Evolutionary conservation across 2,329 filamentous ascomycete genomes (phyloP), one percentile per base, ranked within the genome.

Genomic region (Fusarium piperis): DNA sequence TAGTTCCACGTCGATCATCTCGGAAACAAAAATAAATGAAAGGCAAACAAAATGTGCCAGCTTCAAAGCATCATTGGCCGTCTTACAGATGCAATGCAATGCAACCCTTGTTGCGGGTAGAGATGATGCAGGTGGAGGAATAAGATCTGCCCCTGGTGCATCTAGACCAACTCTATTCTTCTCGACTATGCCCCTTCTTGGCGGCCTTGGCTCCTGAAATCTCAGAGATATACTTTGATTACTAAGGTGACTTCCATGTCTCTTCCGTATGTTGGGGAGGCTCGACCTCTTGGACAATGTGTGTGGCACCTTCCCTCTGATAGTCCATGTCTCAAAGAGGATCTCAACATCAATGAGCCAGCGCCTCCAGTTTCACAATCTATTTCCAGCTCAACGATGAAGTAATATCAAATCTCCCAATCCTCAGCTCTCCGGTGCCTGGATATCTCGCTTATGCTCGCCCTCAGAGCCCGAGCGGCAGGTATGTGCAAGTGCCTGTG

Each of bases 71-170:
- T 58, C 28, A 57, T 33, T 44, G 55, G 36, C 6, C 20, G 36
- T 58, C 16, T 13, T 30, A 5, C 26, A 18, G 26, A 33, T 57
- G 55, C 36, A 44, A 18, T 57, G 55, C 36, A 44, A 18, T 57
- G 35, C 55, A 44, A 35, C 39, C 56, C 39, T 26, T 46, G 30
- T 46, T 13, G 56, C 32, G 13, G 30, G 6, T 48, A 33, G 18
- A 60, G 41, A 52, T 60, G 58, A 36, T 51, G 58, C n/a, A 35
- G n/a, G 28, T 58, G 55, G 55, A 44, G 58, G 39, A 36, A 35
- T n/a, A 51, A 48, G 41, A 30, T 51, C 32, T 44, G 26, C 39
- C 56, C 39, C 30, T 36, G 41, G 16, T 23, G 30, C 32, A 26
- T 55, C 58, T 33, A 32, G 46, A 39, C 58, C 44, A 39, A 39